Base-by-base conservation (phyloP, 2,329 filamentous ascomycete genomes). In the Mariannaea sp. region DNA sequence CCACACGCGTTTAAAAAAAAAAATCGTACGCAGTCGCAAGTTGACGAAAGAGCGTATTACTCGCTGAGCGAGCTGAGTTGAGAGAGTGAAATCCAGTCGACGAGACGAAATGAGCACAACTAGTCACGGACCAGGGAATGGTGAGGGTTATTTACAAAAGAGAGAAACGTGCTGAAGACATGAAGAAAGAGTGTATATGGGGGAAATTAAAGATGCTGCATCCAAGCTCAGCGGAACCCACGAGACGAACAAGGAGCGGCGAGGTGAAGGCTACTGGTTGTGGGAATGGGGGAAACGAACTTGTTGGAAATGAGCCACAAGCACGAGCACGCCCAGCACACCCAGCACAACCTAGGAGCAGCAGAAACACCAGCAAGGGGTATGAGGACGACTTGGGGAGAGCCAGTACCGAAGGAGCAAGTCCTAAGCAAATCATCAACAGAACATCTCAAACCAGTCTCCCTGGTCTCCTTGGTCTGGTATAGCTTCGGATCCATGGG, bases 221-320 rank as follows among this genome's bases (percentile, higher is more conserved):
- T 24, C 49, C n/a, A n/a, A n/a, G n/a, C n/a, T n/a, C 5, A 32
- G 29, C 13, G 13, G 27, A 20, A 27, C 59, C 54, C 57, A 59
- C 53, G 58, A 64, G 62, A 65, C 65, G 60, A 59, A 62, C 61
- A 59, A 32, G 45, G 35, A 22, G 51, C 51, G 57, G 45, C 45
- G 38, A 49, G 33, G 50, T 42, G 30, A 43, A 24, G 29, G 50
- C 38, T 48, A 33, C 36, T 38, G 38, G 32, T 39, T 19, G 44
- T 26, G 44, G 48, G 30, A 38, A 51, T 55, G 62, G 53, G 59
- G 56, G 44, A 54, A 46, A 65, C 60, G 62, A 62, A 38, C 59
- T 44, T 56, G 49, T 45, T 64, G 62, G 62, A 65, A 65, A 65
- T 65, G 62, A 65, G 62, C 48, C 51, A 52, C 56, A 46, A 10